Evolutionary conservation across 2,329 filamentous ascomycete genomes (phyloP).

Genomic region (Penicillium sp.): DNA sequence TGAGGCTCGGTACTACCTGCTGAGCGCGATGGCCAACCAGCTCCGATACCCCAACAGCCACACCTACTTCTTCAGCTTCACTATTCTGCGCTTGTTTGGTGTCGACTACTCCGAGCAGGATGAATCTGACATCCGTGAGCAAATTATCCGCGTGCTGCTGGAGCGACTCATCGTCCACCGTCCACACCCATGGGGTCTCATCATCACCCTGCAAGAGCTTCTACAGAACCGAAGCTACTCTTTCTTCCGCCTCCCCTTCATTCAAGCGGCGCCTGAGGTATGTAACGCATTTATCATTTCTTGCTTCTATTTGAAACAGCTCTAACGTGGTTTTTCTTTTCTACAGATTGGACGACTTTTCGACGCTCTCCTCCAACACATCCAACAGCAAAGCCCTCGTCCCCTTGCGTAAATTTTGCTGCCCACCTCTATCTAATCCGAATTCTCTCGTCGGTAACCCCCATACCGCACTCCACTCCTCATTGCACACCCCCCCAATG

Average conservation of each 20-base stretch:
- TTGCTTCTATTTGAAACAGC: background rate
- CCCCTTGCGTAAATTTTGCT: slow-evolving; percentile 34
- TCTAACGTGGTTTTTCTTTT: background rate
- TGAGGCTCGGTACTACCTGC: slow-evolving; percentile 81
- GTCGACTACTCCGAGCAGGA: slow-evolving; percentile 71
- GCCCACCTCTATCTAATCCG: slow-evolving; percentile 14
- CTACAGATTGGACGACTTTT: slow-evolving; percentile 48
- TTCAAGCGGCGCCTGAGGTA: slow-evolving; percentile 89
- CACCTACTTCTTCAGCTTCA: slow-evolving; percentile 90
- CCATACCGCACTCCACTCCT: slow-evolving; percentile 10
- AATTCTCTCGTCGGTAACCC: slow-evolving; percentile 13
- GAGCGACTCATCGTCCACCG: slow-evolving; percentile 87
- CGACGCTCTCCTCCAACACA: slow-evolving; percentile 50
- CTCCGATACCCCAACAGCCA: slow-evolving; percentile 86
- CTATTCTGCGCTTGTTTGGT: slow-evolving; percentile 82
- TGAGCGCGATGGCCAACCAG: slow-evolving; percentile 87
- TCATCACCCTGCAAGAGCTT: slow-evolving; percentile 85
- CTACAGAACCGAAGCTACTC: slow-evolving; percentile 88
- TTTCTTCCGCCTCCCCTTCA: slow-evolving; percentile 91
- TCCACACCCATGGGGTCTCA: slow-evolving; percentile 93
- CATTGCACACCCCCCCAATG: slow-evolving; percentile 27
- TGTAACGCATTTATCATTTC: slow-evolving; percentile 25
- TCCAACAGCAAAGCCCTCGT: slow-evolving; percentile 54
- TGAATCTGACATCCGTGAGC: slow-evolving; percentile 81
- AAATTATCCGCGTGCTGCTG: slow-evolving; percentile 84